phyloP scores from a whole-genome alignment of 2,329 filamentous ascomycete species.

The Mycosphaerella sp. region DNA sequence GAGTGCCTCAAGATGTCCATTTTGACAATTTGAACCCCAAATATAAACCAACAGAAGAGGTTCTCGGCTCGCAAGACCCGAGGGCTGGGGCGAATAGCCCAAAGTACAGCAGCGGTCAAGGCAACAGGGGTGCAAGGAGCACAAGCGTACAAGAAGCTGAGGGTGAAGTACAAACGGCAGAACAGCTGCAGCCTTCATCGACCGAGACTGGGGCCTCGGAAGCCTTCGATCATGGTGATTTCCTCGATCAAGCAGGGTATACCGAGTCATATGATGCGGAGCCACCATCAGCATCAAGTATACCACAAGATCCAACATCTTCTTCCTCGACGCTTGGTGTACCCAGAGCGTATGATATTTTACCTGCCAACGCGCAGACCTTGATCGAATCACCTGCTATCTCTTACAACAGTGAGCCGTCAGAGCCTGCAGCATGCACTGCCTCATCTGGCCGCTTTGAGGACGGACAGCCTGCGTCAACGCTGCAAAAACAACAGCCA shows the following conservation, averaged over 20 bases:
- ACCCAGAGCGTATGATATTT: neutral
- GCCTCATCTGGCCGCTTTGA: constrained; percentile 5
- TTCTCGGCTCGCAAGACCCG: no score
- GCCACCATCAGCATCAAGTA: neutral
- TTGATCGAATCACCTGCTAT: neutral
- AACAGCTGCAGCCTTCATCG: neutral
- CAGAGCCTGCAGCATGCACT: neutral
- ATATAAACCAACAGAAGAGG: neutral
- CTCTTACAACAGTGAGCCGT: neutral
- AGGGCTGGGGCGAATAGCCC: no score
- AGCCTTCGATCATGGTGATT: neutral
- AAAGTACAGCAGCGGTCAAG: neutral
- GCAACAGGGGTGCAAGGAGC: neutral
- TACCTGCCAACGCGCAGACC: neutral
- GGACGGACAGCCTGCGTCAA: neutral
- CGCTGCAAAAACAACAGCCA: neutral
- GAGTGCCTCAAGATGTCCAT: neutral
- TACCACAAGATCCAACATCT: neutral
- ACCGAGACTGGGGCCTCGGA: neutral
- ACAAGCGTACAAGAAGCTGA: neutral
- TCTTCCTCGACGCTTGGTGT: neutral
- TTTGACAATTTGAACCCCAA: neutral
- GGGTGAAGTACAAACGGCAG: neutral
- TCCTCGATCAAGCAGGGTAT: neutral
- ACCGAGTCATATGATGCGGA: neutral